Percentiles rank a stretch among this genome's conserved stretches.
Conservation (phyloP, 495 filamentous ascomycete species). For the Aspergillus olivimuriae region DNA sequence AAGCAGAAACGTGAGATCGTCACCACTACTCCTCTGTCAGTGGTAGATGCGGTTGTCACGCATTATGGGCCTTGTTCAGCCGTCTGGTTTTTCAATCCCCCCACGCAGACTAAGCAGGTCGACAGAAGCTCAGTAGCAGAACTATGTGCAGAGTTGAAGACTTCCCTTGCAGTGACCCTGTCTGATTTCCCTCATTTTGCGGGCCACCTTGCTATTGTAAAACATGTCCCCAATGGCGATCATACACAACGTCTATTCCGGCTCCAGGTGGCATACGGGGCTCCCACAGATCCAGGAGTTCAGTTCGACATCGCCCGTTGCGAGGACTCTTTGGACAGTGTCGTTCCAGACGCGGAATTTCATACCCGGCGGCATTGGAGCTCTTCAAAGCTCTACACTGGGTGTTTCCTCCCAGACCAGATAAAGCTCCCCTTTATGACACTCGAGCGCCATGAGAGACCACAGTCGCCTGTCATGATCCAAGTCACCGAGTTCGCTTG, state of each 20-base stretch:
- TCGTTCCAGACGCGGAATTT: background rate
- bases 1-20: background rate
- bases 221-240: background rate
- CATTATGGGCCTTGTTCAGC: conserved; percentile 1
- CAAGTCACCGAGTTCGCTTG: background rate
- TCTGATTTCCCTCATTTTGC: background rate
- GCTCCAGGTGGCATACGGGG: background rate
- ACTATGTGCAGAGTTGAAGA: too few species aligned
- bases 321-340: background rate
- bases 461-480: background rate
- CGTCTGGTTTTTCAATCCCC: background rate
- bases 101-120: background rate
- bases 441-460: background rate
- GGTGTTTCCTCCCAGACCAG: background rate
- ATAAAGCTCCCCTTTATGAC: background rate
- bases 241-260: conserved; percentile 1
- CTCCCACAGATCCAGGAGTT: background rate
- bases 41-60: conserved; percentile 1
- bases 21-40: background rate
- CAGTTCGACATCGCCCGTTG: background rate
- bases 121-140: background rate
- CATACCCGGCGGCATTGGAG: background rate
- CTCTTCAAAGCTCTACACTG: background rate
- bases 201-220: background rate
- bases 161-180: background rate